Evolutionary conservation across 192 early-diverging fungal genomes (phyloP), one percentile per base, ranked within the genome.

Genomic region (Dissophora globulifera): DNA sequence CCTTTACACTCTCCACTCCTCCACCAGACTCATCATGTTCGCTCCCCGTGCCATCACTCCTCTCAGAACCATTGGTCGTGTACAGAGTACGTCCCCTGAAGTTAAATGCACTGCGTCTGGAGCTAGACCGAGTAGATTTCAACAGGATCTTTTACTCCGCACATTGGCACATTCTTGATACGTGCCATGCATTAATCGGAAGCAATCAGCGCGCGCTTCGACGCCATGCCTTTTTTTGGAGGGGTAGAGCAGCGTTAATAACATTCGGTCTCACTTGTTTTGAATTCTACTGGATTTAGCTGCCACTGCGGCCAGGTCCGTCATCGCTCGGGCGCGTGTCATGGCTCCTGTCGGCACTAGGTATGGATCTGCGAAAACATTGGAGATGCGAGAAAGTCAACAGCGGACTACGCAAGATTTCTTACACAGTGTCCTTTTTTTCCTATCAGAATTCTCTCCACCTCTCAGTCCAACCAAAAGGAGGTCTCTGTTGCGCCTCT

Each of bases 401-500:
- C n/a, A n/a, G n/a, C n/a, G n/a, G n/a, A n/a, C n/a, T n/a, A n/a
- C n/a, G n/a, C n/a, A n/a, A n/a, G n/a, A n/a, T n/a, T n/a, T n/a
- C n/a, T n/a, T n/a, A n/a, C n/a, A n/a, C n/a, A n/a, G n/a, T n/a
- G n/a, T n/a, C n/a, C n/a, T n/a, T n/a, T n/a, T n/a, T n/a, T n/a
- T n/a, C n/a, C n/a, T n/a, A n/a, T 25, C 57, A 75, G 70, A 60
- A 75, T 75, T 57, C 40, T 75, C 40, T 75, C 70, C 5, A 65
- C 70, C 17, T 75, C 62, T 20, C 70, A 75, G 50, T 11, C 32
- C 23, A 59, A 54, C 50, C 61, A 75, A 50, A 47, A 59, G 43
- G 62, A 75, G 25, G 42, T 60, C 46, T 65, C 61, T 30, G 70
- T 75, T 20, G 70, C 70, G 2, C 51, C 84, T 29, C 56, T 87